These are phyloP conservation scores for Calocybe cyanea DNA, from an alignment of 768 basidiomycete genomes.

Conservation along the genomic window DNA sequence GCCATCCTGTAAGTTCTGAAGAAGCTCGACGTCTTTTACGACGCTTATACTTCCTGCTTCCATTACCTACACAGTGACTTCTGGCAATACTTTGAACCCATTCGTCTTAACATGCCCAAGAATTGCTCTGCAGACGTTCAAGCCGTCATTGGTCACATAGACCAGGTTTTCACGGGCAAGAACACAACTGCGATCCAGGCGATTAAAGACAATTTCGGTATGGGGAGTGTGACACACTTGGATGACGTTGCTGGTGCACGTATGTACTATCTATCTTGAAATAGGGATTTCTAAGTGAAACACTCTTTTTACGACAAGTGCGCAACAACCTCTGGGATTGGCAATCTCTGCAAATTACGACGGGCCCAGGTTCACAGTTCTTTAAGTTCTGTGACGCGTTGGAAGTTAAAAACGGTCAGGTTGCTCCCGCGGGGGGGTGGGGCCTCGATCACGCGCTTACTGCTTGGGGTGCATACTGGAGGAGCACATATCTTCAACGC, in stretches of 20 bases:
- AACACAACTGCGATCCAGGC: slow-evolving; percentile 44
- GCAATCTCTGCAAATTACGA: slow-evolving; percentile 56
- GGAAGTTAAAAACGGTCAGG: slow-evolving; percentile 54
- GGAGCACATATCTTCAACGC: slow-evolving; percentile 35
- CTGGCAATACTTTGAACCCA: slow-evolving; percentile 72
- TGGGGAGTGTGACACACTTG: slow-evolving; percentile 50
- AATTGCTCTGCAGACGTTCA: slow-evolving; percentile 75
- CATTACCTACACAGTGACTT: slow-evolving; percentile 33
- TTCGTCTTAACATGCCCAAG: slow-evolving; percentile 59
- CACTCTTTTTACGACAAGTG: slow-evolving; percentile 35
- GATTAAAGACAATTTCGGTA: slow-evolving; percentile 57
- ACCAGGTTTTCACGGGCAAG: slow-evolving; percentile 46
- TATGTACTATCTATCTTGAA: too few species aligned
- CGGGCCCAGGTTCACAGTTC: slow-evolving; percentile 43
- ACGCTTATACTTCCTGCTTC: background rate
- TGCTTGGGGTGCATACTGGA: slow-evolving; percentile 61
- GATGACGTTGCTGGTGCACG: slow-evolving; percentile 65
- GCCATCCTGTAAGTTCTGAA: slow-evolving; percentile 41
- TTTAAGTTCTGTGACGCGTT: slow-evolving; percentile 63
- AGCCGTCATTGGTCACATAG: slow-evolving; percentile 58
- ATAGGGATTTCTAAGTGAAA: background rate
- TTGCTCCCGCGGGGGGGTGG: slow-evolving; percentile 50
- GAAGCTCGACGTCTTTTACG: background rate
- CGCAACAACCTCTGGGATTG: slow-evolving; percentile 62
- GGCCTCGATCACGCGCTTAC: slow-evolving; percentile 58